A percentile compares a stretch with the other conserved stretches of the same genome.
Evolutionary conservation across 2,329 filamentous ascomycete species (phyloP).

Genomic region (Elsinoe australis): DNA sequence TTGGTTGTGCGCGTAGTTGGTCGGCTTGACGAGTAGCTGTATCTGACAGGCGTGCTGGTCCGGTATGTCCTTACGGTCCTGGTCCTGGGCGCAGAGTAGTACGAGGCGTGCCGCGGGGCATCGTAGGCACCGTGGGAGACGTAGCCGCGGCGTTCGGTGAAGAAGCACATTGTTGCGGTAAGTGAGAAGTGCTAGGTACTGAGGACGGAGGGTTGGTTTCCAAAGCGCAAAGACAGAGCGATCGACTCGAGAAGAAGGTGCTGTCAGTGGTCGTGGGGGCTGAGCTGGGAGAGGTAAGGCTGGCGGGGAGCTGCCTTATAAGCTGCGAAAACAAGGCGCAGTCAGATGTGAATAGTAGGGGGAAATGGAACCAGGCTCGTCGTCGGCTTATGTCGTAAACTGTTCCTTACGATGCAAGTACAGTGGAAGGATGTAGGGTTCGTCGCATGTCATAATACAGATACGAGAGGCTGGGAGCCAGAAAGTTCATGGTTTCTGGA

Average conservation of each 20-base stretch:
- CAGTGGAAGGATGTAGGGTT: neutral
- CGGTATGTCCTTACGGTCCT: conserved; percentile 6
- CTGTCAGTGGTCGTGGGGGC: too few species aligned
- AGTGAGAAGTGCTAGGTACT: neutral
- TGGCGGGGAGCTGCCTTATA: too few species aligned
- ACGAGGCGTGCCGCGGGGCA: conserved; percentile 5
- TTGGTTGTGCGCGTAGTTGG: neutral
- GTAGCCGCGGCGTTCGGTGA: conserved; percentile 14
- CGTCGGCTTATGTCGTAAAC: neutral
- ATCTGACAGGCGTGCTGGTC: neutral
- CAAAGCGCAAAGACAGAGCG: too few species aligned
- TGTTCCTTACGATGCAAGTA: neutral
- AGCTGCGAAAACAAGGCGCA: too few species aligned
- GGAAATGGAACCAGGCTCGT: too few species aligned
- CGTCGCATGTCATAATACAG: conserved; percentile 7
- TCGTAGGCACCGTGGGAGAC: conserved; percentile 5
- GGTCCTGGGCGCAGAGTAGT: conserved; percentile 1
- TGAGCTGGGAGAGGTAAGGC: too few species aligned
- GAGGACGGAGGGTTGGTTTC: neutral
- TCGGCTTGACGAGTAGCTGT: conserved; percentile 8
- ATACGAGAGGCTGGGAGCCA: conserved; percentile 12
- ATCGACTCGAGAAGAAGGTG: too few species aligned
- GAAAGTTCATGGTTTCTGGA: neutral
- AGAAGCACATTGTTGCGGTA: neutral
- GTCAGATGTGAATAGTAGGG: too few species aligned